A percentile compares a stretch with the other conserved stretches of the same genome.
Conservation (phyloP, 73 alveolate species). For the Diophrys sp. region DNA sequence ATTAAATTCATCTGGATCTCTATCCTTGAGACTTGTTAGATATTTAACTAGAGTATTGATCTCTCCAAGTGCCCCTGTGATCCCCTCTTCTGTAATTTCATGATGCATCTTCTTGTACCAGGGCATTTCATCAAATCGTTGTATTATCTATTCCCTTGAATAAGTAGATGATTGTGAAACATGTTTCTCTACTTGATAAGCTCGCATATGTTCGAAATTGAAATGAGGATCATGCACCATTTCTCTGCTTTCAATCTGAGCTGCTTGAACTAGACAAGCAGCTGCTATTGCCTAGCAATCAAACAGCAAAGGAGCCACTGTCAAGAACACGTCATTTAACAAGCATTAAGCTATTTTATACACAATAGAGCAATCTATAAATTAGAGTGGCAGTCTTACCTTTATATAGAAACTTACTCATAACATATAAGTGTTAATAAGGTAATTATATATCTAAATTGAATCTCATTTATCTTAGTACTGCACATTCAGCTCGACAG, state of each 20-base stretch:
- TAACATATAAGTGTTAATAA: no score
- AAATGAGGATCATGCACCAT: neutral
- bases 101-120: neutral
- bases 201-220: neutral
- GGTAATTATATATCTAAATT: neutral
- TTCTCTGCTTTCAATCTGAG: neutral
- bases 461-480: neutral
- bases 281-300: neutral
- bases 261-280: neutral
- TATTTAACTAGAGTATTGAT: neutral
- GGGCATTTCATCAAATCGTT: neutral
- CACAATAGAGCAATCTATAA: neutral
- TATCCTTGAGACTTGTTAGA: neutral
- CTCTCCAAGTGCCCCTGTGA: neutral
- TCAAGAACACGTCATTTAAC: neutral
- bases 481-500: neutral
- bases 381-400: no score
- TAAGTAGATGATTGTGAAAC: neutral
- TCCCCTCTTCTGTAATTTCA: neutral
- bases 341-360: neutral
- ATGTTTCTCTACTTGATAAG: neutral
- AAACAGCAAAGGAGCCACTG: neutral
- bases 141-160: neutral
- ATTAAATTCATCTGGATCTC: neutral
- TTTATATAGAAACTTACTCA: no score